These are phyloP conservation scores for Pterocarpus santalinus DNA, from an alignment of 306 rosid species.

Conservation along the genomic window DNA sequence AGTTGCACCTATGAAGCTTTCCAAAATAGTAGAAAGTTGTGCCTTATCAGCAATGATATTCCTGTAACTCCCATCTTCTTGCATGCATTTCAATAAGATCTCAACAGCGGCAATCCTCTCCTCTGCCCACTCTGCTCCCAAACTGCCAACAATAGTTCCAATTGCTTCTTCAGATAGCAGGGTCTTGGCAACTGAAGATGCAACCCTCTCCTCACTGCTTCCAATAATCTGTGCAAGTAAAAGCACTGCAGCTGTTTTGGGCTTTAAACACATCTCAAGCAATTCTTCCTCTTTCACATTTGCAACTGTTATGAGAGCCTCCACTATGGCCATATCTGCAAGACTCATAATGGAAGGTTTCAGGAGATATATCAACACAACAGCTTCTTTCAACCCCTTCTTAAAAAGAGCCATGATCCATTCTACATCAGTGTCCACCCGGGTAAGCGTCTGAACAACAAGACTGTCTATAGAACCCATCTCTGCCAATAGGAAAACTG, in stretches of 20 bases:
- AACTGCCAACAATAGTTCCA: slow-evolving; percentile 61
- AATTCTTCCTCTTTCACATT: slow-evolving; percentile 65
- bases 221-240: slow-evolving; percentile 69
- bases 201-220: slow-evolving; percentile 58
- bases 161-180: slow-evolving; percentile 59
- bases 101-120: slow-evolving; percentile 83
- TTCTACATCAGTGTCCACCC: slow-evolving; percentile 82
- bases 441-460: slow-evolving; percentile 77
- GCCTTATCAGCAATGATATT: slow-evolving; percentile 75
- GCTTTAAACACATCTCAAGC: slow-evolving; percentile 67
- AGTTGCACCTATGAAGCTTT: slow-evolving; percentile 62
- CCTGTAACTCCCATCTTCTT: slow-evolving; percentile 82
- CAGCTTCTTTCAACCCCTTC: slow-evolving; percentile 81
- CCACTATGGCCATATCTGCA: slow-evolving; percentile 63
- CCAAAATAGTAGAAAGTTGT: slow-evolving; percentile 70
- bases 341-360: slow-evolving; percentile 57
- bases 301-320: slow-evolving; percentile 64
- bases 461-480: slow-evolving; percentile 72
- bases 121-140: slow-evolving; percentile 69
- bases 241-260: slow-evolving; percentile 78
- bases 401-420: slow-evolving; percentile 73
- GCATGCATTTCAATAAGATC: slow-evolving; percentile 78
- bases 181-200: slow-evolving; percentile 56
- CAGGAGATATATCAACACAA: slow-evolving; percentile 76
- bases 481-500: slow-evolving; percentile 82